These are phyloP conservation scores for Saussurea involucrata DNA, from an alignment of 129 eudicot species.

Conservation along the genomic window DNA sequence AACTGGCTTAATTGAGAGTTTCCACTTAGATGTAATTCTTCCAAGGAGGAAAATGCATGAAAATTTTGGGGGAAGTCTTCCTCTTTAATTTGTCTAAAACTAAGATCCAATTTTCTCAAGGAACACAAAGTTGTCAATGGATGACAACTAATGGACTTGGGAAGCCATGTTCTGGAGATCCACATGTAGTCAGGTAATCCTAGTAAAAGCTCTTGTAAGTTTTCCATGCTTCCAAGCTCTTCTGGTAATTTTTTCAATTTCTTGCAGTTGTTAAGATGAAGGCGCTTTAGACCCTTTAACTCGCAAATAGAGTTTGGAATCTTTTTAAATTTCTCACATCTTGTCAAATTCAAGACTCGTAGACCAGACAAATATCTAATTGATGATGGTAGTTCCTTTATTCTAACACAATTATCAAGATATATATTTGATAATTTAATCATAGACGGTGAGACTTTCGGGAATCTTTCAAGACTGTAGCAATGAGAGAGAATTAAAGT, in stretches of 20 bases:
- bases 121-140: not conserved
- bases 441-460: not conserved
- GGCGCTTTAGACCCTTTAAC: not conserved
- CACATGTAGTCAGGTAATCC: not conserved
- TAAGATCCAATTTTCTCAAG: not conserved
- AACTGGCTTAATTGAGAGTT: not conserved
- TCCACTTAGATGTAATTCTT: not conserved
- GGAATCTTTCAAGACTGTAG: not conserved
- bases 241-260: not conserved
- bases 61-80: not conserved
- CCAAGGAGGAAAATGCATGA: not conserved
- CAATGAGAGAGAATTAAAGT: not conserved
- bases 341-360: not conserved
- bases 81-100: not conserved
- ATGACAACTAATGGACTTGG: not conserved
- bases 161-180: not conserved
- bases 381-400: not conserved
- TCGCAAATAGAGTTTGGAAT: not conserved
- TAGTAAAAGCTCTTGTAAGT: not conserved
- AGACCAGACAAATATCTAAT: not conserved
- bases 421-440: not conserved
- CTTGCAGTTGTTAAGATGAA: not conserved
- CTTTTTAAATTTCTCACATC: not conserved
- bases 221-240: not conserved
- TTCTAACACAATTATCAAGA: not conserved